Evolutionary conservation across 1,284 basidiomycete species (phyloP).

Genomic region (Wolfiporia cocos): DNA sequence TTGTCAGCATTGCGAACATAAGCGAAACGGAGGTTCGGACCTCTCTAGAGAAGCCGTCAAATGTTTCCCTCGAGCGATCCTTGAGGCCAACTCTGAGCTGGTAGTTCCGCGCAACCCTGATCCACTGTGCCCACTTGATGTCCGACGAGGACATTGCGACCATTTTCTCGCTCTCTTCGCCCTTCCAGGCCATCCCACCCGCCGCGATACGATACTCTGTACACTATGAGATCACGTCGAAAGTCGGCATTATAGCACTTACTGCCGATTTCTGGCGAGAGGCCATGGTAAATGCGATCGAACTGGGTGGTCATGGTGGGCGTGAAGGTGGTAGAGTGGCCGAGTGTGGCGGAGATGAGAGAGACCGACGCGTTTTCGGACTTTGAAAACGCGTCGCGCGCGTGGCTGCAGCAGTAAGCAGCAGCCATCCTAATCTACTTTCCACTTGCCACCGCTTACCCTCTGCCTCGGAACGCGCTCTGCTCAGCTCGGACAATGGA

Average conservation of each 20-base stretch:
- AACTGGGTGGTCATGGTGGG: slow-evolving; percentile 60
- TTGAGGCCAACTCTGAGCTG: slow-evolving; percentile 83
- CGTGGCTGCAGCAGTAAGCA: no score
- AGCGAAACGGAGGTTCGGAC: slow-evolving; percentile 36
- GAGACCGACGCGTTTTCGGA: no score
- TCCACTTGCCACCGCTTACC: slow-evolving; percentile 6
- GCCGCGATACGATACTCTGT: slow-evolving; percentile 84
- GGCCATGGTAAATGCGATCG: slow-evolving; percentile 77
- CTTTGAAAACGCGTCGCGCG: no score
- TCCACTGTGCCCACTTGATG: slow-evolving; percentile 88
- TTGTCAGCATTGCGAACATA: neutral
- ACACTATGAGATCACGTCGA: neutral
- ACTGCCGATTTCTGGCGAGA: slow-evolving; percentile 78
- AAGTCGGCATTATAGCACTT: slow-evolving; percentile 5
- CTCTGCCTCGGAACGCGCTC: no score
- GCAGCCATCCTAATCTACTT: slow-evolving; percentile 10
- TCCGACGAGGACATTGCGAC: slow-evolving; percentile 66
- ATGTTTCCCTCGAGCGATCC: slow-evolving; percentile 75
- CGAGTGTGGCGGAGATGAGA: neutral
- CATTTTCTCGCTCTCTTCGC: slow-evolving; percentile 57
- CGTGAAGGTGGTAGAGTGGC: neutral
- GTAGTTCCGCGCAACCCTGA: slow-evolving; percentile 87
- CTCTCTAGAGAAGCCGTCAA: slow-evolving; percentile 92
- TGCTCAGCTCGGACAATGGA: no score
- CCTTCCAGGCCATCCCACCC: slow-evolving; percentile 92